Conservation (phyloP, 2,329 filamentous ascomycete species). For the Exserohilum turcica region DNA sequence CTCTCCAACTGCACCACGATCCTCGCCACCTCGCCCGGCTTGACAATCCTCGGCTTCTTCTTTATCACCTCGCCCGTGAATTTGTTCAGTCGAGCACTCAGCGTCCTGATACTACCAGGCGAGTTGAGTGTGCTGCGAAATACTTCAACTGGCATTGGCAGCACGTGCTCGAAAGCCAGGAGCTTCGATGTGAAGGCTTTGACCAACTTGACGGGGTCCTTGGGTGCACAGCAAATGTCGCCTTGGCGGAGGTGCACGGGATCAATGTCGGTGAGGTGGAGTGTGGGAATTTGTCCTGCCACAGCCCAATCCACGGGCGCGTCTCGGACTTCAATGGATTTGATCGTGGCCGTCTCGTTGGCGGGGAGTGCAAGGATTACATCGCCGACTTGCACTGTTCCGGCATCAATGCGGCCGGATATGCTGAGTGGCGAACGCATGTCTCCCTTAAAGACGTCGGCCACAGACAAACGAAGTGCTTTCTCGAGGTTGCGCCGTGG, state of each 20-base stretch:
- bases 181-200: constrained; percentile 81
- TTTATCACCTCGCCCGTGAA: constrained; percentile 73
- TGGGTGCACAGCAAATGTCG: constrained; percentile 80
- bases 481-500: constrained; percentile 72
- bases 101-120: constrained; percentile 71
- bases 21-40: constrained; percentile 77
- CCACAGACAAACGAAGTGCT: constrained; percentile 83
- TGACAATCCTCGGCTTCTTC: constrained; percentile 83
- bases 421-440: constrained; percentile 82
- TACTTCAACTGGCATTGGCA: constrained; percentile 87
- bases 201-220: constrained; percentile 70
- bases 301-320: constrained; percentile 84
- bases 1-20: constrained; percentile 75
- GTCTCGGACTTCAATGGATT: constrained; percentile 77
- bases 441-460: constrained; percentile 82
- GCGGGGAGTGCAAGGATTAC: constrained; percentile 78
- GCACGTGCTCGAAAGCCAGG: constrained; percentile 85
- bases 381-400: constrained; percentile 84
- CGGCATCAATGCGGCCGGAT: constrained; percentile 83
- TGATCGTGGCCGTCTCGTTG: constrained; percentile 79
- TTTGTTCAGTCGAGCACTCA: constrained; percentile 80
- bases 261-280: constrained; percentile 87
- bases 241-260: constrained; percentile 76
- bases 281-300: constrained; percentile 82
- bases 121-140: constrained; percentile 83